These are phyloP conservation scores for Smittium mucronatum DNA, from an alignment of 371 early-diverging fungal species.

Conservation along the genomic window DNA sequence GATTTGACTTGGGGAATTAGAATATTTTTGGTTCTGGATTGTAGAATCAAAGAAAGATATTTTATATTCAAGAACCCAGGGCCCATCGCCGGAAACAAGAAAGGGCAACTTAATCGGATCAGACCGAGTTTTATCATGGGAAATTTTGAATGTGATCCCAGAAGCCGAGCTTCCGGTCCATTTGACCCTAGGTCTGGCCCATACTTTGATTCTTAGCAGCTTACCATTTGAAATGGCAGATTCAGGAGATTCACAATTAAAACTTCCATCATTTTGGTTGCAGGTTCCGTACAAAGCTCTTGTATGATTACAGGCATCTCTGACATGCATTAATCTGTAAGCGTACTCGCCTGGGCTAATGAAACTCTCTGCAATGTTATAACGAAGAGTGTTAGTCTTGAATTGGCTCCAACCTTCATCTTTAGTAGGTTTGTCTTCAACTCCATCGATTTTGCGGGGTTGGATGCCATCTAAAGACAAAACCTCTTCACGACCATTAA, in stretches of 20 bases:
- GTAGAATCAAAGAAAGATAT: not conserved
- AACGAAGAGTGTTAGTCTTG: slow-evolving; percentile 15
- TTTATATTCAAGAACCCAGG: slow-evolving; percentile 26
- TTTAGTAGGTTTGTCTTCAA: not conserved
- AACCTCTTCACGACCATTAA: slow-evolving; percentile 25
- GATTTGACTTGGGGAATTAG: not conserved
- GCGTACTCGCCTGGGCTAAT: slow-evolving; percentile 28
- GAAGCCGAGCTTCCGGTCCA: slow-evolving; percentile 17
- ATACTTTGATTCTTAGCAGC: slow-evolving; percentile 24
- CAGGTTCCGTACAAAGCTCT: slow-evolving; percentile 13
- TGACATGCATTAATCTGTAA: slow-evolving; percentile 26
- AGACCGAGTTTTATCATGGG: slow-evolving; percentile 23
- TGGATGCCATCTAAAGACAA: slow-evolving; percentile 24
- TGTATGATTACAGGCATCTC: slow-evolving; percentile 32
- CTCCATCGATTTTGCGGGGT: slow-evolving; percentile 16
- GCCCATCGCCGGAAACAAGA: slow-evolving; percentile 19
- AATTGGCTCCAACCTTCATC: slow-evolving; percentile 17
- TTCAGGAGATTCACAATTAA: slow-evolving; percentile 11
- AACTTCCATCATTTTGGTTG: slow-evolving; percentile 8
- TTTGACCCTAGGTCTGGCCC: slow-evolving; percentile 17
- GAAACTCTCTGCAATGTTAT: slow-evolving; percentile 28
- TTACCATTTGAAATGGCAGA: slow-evolving; percentile 20
- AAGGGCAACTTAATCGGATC: slow-evolving; percentile 18
- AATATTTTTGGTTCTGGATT: not conserved
- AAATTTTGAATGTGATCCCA: slow-evolving; percentile 18